Base-by-base conservation (phyloP, 1,284 basidiomycete genomes). In the Leccinum subrobustum region DNA sequence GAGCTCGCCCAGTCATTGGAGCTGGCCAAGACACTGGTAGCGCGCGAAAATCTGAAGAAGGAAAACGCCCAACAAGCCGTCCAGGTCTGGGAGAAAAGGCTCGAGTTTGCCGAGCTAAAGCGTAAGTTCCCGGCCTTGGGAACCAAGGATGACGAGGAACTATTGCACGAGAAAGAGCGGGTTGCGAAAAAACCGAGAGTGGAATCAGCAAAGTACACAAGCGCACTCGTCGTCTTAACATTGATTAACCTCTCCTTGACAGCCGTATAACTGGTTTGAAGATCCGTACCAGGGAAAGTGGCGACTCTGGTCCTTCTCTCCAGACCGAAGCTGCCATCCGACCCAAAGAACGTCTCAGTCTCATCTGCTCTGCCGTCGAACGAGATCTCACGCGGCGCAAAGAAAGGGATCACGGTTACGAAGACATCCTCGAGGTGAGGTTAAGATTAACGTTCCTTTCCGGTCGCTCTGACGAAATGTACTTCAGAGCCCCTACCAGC, bases 391-490 rank as follows among this genome's bases (percentile, higher is more conserved):
- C 79, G 6, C 79, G 79, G 52, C 86, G 87, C 71, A 91, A 89
- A 72, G 92, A 91, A 64, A 79, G 82, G 58, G 92, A 96, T 69
- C 82, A 88, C 58, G 83, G 86, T 50, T 96, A 93, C 89, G 94
- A 96, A 68, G 94, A 96, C 69, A 81, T 82, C 57, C 83, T 92
- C 64, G 93, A 95, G 75, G 88, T 92, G 68, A 73, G 82, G 75
- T 20, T 47, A 3, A 61, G 27, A 51, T 37, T 5, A 2, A 8
- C 9, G 6, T 51, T 51, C 3, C 23, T 33, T n/a, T 6, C 54
- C 25, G 8, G 16, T 14, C 8, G 20, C 58, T 53, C 58, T 63
- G 52, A 66, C 20, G 23, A 35, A 53, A 1, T 18, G 2, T 56
- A 4, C 39, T 57, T 4, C 64, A 91, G 88, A 85, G 84, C 65